phyloP scores from a whole-genome alignment of 2,329 filamentous ascomycete species.

The Calonectria fujianensis region DNA sequence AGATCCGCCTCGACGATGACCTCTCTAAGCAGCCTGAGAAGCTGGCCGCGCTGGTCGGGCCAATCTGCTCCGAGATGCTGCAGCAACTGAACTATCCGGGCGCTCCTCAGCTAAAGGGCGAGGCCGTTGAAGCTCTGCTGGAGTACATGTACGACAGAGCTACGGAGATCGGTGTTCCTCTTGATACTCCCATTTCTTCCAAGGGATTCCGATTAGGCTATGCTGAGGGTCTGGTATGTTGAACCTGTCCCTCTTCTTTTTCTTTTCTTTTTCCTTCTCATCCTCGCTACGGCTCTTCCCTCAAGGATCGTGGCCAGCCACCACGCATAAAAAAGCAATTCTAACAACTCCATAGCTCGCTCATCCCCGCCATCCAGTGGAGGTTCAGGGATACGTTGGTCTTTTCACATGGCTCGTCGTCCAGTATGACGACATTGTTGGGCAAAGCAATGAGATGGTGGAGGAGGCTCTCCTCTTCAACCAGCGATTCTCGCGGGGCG shows the following conservation, averaged over 20 bases:
- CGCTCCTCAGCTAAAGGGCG: slow-evolving; percentile 28
- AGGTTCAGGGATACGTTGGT: slow-evolving; percentile 33
- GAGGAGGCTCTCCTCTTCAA: slow-evolving; percentile 35
- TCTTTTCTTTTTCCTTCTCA: neutral
- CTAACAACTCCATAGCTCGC: slow-evolving; percentile 29
- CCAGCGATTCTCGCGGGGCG: slow-evolving; percentile 31
- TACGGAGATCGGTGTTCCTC: slow-evolving; percentile 31
- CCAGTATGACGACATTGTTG: slow-evolving; percentile 36
- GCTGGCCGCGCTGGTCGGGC: slow-evolving; percentile 15
- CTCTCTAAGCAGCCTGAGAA: slow-evolving; percentile 22
- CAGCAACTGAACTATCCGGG: slow-evolving; percentile 21
- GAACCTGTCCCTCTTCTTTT: neutral
- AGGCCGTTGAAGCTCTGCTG: slow-evolving; percentile 31
- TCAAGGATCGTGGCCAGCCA: neutral
- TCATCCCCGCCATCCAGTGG: slow-evolving; percentile 29
- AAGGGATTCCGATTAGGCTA: slow-evolving; percentile 34
- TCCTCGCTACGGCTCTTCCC: neutral
- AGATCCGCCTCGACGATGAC: slow-evolving; percentile 24
- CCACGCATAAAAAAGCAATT: slow-evolving; percentile 8
- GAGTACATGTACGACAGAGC: slow-evolving; percentile 34
- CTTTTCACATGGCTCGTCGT: slow-evolving; percentile 37
- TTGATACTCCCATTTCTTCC: slow-evolving; percentile 24
- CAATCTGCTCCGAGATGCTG: slow-evolving; percentile 33
- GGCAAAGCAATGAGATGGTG: slow-evolving; percentile 32
- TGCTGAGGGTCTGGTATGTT: slow-evolving; percentile 27